Evolutionary conservation across 1,139 yeast genomes (phyloP), one percentile per base, ranked within the genome.

Genomic region (Tardiomyces blankii): DNA sequence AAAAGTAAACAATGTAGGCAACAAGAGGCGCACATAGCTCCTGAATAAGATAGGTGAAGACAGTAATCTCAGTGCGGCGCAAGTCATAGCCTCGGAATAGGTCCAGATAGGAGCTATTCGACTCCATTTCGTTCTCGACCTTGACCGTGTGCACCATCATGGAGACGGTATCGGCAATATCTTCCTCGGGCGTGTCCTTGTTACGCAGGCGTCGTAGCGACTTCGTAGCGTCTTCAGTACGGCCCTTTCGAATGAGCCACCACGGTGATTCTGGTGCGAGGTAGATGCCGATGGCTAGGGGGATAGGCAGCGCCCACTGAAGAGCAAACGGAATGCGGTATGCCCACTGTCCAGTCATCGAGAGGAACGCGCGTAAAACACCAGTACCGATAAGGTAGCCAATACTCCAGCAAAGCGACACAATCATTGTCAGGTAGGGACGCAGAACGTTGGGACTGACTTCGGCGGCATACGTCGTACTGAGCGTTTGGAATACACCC

Each of bases 231-330:
- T 65, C 63, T 1, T 54, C 67, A 41, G 65, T 61, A 33, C 61
- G 58, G 35, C 63, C 64, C 53, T 62, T 67, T 38, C 70, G 64
- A 40, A 73, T 68, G 58, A 65, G 68, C 70, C 74, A 75, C 69
- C 78, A 74, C 42, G 82, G 82, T 25, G 79, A 68, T 55, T 77
- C 81, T 38, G 82, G 81, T 47, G 76, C 70, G 47, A 74, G 58
- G 47, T 63, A 54, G 62, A 75, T 67, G 49, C 75, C 77, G 42
- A 61, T 54, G 40, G 73, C 67, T 53, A 75, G 66, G 16, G 74
- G 74, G 45, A 74, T 51, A 2, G 81, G 80, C 81, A 82, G 78
- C 11, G 69, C 58, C 83, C 83, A 78, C 59, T 78, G 82, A 21
- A 74, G 45, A 0, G 74, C 78, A 56, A 70, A 73, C 1, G 79